phyloP scores from a whole-genome alignment of 805 yeast species.

The Candida argentea region DNA sequence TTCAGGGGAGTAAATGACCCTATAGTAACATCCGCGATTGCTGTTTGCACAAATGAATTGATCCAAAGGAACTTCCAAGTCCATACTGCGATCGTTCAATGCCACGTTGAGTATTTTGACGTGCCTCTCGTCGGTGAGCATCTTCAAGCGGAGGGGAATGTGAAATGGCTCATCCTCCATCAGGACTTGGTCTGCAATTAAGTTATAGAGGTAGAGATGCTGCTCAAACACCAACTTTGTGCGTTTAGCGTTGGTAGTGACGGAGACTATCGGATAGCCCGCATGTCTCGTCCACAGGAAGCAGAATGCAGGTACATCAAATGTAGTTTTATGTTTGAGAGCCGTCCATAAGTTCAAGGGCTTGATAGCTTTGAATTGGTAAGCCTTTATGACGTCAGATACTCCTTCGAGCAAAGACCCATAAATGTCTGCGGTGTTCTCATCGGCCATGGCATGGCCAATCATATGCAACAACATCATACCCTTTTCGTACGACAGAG shows the following conservation, averaged over 20 bases:
- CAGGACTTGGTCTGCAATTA: slow-evolving; percentile 14
- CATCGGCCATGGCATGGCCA: slow-evolving; percentile 30
- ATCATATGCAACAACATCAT: slow-evolving; percentile 45
- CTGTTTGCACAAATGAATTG: slow-evolving; percentile 33
- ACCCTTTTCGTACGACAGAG: slow-evolving; percentile 49
- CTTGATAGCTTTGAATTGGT: slow-evolving; percentile 31
- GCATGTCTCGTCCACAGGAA: slow-evolving; percentile 53
- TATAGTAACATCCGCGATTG: slow-evolving; percentile 12
- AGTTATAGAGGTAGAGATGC: slow-evolving; percentile 23
- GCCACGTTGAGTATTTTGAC: slow-evolving; percentile 25
- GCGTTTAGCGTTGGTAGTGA: slow-evolving; percentile 13
- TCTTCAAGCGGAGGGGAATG: slow-evolving; percentile 43
- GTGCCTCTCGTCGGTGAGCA: slow-evolving; percentile 18
- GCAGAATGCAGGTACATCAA: slow-evolving; percentile 41
- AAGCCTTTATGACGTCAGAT: slow-evolving; percentile 24
- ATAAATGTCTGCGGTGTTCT: slow-evolving; percentile 12
- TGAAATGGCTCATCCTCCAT: slow-evolving; percentile 53
- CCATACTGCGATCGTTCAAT: slow-evolving; percentile 32
- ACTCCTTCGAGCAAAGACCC: slow-evolving; percentile 22
- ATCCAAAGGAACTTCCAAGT: slow-evolving; percentile 17
- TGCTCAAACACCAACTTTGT: slow-evolving; percentile 24
- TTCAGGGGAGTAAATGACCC: slow-evolving; percentile 5
- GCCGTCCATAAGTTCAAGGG: slow-evolving; percentile 45
- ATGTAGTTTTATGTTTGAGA: slow-evolving; percentile 19
- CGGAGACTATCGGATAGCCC: slow-evolving; percentile 48